Conservation (phyloP, 2,329 filamentous ascomycete species). For the Phialophora chinensis region DNA sequence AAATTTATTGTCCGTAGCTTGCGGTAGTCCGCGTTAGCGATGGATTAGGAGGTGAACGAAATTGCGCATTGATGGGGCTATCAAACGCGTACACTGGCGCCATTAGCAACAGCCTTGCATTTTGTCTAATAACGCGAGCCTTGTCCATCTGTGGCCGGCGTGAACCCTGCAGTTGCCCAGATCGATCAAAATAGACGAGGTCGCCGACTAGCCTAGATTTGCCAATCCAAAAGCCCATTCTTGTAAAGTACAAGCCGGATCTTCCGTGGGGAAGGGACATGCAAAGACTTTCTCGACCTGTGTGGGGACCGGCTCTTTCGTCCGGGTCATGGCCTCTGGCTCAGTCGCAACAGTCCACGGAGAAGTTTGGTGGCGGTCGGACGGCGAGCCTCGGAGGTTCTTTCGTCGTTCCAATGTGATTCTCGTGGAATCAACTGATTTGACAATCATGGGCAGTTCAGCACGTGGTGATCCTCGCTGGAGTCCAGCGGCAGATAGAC, state of each 20-base stretch:
- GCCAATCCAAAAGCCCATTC: neutral
- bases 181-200: conserved; percentile 8
- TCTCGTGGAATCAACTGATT: neutral
- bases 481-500: conserved; percentile 12
- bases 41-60: neutral
- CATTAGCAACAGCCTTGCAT: conserved; percentile 15
- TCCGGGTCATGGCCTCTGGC: neutral
- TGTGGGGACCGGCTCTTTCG: conserved; percentile 3
- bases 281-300: neutral
- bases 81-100: neutral
- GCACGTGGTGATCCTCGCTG: conserved; percentile 6
- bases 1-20: conserved; percentile 18
- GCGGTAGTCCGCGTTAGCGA: neutral
- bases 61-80: conserved; percentile 8
- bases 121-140: conserved; percentile 13
- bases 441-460: neutral
- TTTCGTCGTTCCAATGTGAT: neutral
- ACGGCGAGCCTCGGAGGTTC: neutral
- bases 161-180: neutral
- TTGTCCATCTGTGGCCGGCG: neutral
- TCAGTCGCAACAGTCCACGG: neutral
- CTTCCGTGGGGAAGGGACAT: neutral
- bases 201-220: conserved; percentile 8
- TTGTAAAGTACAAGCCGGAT: neutral
- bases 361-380: neutral